Conservation (phyloP, 192 early-diverging fungal genomes). For the Thamnidium elegans region DNA sequence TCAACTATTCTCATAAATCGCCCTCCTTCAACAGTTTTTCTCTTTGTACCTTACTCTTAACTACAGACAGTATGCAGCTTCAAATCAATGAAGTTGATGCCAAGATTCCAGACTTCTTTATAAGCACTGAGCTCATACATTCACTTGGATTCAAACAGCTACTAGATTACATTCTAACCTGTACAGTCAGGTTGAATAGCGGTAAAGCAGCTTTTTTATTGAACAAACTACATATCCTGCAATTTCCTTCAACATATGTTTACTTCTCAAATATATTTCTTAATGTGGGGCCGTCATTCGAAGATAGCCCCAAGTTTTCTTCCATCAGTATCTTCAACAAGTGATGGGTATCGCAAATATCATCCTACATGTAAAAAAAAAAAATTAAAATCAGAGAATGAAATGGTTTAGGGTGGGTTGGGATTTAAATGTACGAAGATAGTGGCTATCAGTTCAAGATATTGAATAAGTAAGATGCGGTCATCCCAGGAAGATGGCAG, state of each 20-base stretch:
- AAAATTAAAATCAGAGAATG: too few relatives aligned
- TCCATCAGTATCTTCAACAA: too few relatives aligned
- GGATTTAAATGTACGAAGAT: conserved; percentile 3
- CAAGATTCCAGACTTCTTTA: too few relatives aligned
- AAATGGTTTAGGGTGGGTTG: too few relatives aligned
- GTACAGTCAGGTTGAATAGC: too few relatives aligned
- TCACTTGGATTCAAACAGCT: too few relatives aligned
- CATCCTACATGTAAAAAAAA: too few relatives aligned
- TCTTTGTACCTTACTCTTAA: conserved; percentile 9
- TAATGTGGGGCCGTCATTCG: not conserved
- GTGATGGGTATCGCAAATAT: too few relatives aligned
- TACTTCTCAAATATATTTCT: conserved; percentile 4
- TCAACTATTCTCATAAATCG: not conserved
- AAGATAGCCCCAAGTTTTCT: not conserved
- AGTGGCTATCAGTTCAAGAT: conserved; percentile 13
- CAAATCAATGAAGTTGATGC: too few relatives aligned
- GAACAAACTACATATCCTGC: conserved; percentile 2
- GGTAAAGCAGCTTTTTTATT: not conserved
- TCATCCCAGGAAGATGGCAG: conserved; percentile 6
- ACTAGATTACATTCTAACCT: too few relatives aligned
- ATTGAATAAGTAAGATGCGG: not conserved
- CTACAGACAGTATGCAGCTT: not conserved
- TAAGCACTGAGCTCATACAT: too few relatives aligned
- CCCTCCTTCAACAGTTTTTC: conserved; percentile 1
- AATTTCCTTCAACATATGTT: conserved; percentile 4